Base-by-base conservation (phyloP, 257 asterid genomes). In the Linderniella brevidens region DNA sequence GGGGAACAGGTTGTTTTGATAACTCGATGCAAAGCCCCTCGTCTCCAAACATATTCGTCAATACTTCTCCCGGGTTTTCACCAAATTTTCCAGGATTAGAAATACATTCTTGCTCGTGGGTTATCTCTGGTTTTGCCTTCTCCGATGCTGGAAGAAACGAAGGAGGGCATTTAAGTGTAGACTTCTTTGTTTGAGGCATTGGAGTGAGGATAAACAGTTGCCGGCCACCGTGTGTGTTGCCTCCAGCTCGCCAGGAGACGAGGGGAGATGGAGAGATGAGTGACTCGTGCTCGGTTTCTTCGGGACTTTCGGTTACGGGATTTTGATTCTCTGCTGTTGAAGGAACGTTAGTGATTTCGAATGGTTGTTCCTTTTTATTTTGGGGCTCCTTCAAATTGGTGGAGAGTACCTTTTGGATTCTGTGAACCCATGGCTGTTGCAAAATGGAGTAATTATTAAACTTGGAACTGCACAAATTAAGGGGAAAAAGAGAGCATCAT, bases 191-290 rank as follows among this genome's bases (percentile, higher is more conserved):
- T 44, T 64, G 69, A 40, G 82, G 94, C 61, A 85, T 52, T 55
- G 98, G 98, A 37, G 98, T 90, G 61, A 90, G 92, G 42, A 80
- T 70, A 73, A 88, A 88, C 53, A 84, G 70, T 59, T 88, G 94
- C 55, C 92, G 73, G 50, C 82, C 79, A 50, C 70, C 57, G 53
- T 70, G 87, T 8, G 75, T 60, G 43, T 71, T 64, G 75, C 79
- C 67, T 64, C 73, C 86, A 25, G 80, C 86, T 42, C 83, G 64
- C 98, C 98, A 81, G 9, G 96, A 81, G 25, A 90, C 98, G 4
- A 90, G 81, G 37, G 98, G 98, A 13, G 96, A 90, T 49, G 98
- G 90, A 37, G 93, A 90, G 64, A 90, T 64, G 8, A 78, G 77
- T 12, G 87, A 73, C 46, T 78, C 93, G 74, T 69, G 58, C 59